Percentiles rank a stretch among this genome's conserved stretches.
Evolutionary conservation across 768 basidiomycete species (phyloP).

Genomic region (Auricularia heimuer): DNA sequence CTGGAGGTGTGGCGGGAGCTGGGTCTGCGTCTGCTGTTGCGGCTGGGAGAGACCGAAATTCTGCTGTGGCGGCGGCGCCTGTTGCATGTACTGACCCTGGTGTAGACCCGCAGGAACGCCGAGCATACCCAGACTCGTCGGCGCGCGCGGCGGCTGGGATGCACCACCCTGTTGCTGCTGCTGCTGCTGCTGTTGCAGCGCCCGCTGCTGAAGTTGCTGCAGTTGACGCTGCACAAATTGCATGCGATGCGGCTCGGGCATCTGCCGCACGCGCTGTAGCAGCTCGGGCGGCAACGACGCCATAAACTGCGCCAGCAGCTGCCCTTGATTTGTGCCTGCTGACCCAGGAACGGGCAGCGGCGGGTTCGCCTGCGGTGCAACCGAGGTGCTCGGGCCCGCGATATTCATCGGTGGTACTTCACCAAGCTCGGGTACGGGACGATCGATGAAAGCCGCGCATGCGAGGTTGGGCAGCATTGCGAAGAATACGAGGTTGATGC

Average conservation of each 20-base stretch:
- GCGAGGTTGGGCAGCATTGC: constrained; percentile 15
- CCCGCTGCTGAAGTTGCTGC: constrained; percentile 12
- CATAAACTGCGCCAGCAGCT: background rate
- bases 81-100: constrained; percentile 20
- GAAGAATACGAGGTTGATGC: constrained; percentile 41
- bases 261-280: background rate
- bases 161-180: constrained; percentile 13
- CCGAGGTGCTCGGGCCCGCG: too few species aligned
- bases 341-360: background rate
- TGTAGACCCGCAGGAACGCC: constrained; percentile 14
- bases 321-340: background rate
- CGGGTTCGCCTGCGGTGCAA: background rate
- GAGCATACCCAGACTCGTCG: constrained; percentile 12
- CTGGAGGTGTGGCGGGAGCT: constrained; percentile 10
- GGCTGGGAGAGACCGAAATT: constrained; percentile 9
- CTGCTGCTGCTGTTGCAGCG: constrained; percentile 9
- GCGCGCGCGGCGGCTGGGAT: constrained; percentile 1
- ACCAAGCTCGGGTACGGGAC: background rate
- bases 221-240: background rate
- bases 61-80: constrained; percentile 11
- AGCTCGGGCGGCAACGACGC: background rate
- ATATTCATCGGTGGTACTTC: background rate
- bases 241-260: background rate
- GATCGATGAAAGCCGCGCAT: background rate
- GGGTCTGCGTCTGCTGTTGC: constrained; percentile 18